Evolutionary conservation across 202 grass and related monocot genomes (phyloP), one percentile per base, ranked within the genome.

Genomic region (Panicum virgatum): DNA sequence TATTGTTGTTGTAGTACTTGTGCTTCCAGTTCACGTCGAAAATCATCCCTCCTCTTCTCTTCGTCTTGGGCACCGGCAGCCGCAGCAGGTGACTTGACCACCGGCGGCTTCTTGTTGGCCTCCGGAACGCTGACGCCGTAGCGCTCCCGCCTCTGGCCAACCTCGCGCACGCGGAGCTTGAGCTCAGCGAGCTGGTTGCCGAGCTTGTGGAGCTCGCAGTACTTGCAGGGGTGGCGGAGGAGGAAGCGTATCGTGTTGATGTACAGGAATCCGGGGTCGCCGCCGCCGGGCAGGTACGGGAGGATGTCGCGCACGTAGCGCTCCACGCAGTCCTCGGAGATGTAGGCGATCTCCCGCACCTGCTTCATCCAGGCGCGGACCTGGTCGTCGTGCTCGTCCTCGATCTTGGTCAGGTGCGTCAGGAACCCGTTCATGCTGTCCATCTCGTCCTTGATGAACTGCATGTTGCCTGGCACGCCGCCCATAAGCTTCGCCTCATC

Each of bases 351-450:
- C 0, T 43, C 65, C 38, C 65, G 65, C 1, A n/a, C n/a, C n/a
- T n/a, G n/a, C n/a, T n/a, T n/a, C n/a, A n/a, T n/a, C n/a, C n/a
- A n/a, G n/a, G n/a, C n/a, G n/a, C n/a, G n/a, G n/a, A n/a, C n/a
- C n/a, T 67, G 65, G 65, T 67, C 65, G 65, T 67, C 38, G 65
- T 67, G 65, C n/a, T 23, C 38, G 38, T 2, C 12, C 38, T 22
- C 65, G 11, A 11, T 14, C 32, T 65, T 65, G 62, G 16, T 65
- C 8, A 65, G 62, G 62, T 65, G 62, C 16, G 39, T 3, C 3
- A 65, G 62, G 62, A 65, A 65, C 2, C 62, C 62, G 34, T 65
- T 65, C 62, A 38, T 65, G 62, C 62, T 65, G 62, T 65, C 62
- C 62, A 65, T 38, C 62, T 65, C 62, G 18, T 65, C 62, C 18